These are phyloP conservation scores for Fusarium sarcochroum DNA, from an alignment of 2,329 filamentous ascomycete species.

Conservation along the genomic window DNA sequence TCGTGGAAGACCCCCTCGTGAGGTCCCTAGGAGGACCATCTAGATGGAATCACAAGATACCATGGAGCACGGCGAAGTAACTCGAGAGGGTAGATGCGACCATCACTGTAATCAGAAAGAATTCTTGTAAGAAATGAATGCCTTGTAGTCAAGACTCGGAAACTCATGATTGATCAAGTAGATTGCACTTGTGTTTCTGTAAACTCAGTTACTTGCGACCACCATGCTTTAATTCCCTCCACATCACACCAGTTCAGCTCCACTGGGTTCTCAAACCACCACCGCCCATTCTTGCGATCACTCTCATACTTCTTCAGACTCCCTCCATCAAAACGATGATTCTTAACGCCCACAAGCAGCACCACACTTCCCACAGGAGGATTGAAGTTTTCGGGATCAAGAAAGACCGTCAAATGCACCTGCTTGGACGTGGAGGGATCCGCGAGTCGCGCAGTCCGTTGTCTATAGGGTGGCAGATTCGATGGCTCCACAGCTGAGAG, in stretches of 20 bases:
- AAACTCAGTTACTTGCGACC: conserved; percentile 51
- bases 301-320: conserved; percentile 62
- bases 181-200: neutral
- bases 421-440: conserved; percentile 67
- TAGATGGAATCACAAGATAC: no score
- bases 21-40: no score
- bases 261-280: conserved; percentile 67
- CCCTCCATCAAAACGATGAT: conserved; percentile 67
- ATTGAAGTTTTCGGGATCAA: conserved; percentile 64
- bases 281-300: conserved; percentile 54
- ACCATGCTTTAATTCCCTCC: conserved; percentile 61
- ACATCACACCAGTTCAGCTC: conserved; percentile 66
- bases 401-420: conserved; percentile 67
- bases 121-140: neutral
- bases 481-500: conserved; percentile 65
- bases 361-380: conserved; percentile 65
- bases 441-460: conserved; percentile 65
- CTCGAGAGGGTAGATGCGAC: no score
- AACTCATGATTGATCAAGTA: neutral
- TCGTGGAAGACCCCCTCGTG: no score
- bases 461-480: conserved; percentile 63
- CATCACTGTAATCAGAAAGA: no score
- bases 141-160: no score
- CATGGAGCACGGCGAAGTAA: no score
- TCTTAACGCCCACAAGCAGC: conserved; percentile 69